These are phyloP conservation scores for Colletotrichum siamense DNA, from an alignment of 2,329 filamentous ascomycete species.

Conservation along the genomic window DNA sequence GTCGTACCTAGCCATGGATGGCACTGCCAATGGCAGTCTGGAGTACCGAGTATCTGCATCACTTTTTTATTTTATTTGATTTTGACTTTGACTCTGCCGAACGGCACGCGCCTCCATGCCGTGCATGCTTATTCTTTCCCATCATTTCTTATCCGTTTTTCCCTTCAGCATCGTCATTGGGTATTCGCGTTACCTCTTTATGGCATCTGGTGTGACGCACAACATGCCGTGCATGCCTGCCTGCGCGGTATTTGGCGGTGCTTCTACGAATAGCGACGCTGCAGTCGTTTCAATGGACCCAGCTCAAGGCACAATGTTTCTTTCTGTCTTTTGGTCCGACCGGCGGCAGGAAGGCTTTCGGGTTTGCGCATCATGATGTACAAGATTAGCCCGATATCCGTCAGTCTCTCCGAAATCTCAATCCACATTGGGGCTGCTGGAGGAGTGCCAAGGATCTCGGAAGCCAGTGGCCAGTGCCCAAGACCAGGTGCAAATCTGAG, in stretches of 20 bases:
- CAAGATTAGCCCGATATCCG: neutral
- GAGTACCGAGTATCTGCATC: neutral
- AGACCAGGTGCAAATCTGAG: neutral
- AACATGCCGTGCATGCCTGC: neutral
- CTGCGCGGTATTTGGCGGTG: neutral
- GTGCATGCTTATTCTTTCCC: neutral
- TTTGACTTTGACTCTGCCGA: neutral
- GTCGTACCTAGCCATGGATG: neutral
- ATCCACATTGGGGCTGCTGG: neutral
- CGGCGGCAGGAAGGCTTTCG: neutral
- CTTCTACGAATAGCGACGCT: neutral
- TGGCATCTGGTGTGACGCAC: neutral
- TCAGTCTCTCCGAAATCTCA: neutral
- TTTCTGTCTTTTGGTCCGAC: neutral
- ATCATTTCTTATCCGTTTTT: neutral
- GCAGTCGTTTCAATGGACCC: neutral
- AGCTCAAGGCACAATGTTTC: neutral
- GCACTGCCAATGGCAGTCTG: neutral
- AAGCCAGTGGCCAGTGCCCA: constrained; percentile 10
- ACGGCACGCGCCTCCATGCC: neutral
- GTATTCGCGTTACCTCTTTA: neutral
- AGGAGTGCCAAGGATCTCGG: constrained; percentile 9
- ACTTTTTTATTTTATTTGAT: neutral
- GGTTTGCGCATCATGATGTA: neutral
- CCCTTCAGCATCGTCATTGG: neutral